phyloP scores from a whole-genome alignment of 306 rosid species.

The Hippophae tibetana region DNA sequence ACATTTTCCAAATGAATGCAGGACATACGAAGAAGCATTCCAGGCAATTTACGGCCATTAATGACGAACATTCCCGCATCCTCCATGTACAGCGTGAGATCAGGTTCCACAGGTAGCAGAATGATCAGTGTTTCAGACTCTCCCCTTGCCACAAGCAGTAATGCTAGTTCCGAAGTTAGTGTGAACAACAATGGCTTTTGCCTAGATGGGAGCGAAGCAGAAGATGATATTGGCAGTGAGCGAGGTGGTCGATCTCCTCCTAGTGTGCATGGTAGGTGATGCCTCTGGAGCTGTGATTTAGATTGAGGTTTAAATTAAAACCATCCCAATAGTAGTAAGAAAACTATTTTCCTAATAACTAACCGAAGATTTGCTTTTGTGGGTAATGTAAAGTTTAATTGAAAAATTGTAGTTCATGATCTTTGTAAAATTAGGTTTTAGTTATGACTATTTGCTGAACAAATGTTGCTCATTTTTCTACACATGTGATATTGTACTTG shows the following conservation, averaged over 20 bases:
- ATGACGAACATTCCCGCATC: slow-evolving; percentile 98
- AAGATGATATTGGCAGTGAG: slow-evolving; percentile 75
- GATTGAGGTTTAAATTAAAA: slow-evolving; percentile 16
- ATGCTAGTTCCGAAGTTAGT: slow-evolving; percentile 88
- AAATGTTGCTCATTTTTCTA: slow-evolving; percentile 24
- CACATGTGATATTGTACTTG: slow-evolving; percentile 10
- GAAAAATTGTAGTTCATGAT: slow-evolving; percentile 34
- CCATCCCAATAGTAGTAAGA: slow-evolving; percentile 20
- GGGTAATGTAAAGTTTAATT: slow-evolving; percentile 43
- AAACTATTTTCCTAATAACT: slow-evolving; percentile 25
- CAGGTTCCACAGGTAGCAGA: slow-evolving; percentile 76
- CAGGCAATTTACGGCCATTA: slow-evolving; percentile 76
- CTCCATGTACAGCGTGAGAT: slow-evolving; percentile 86
- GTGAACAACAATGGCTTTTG: slow-evolving; percentile 85
- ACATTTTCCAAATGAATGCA: slow-evolving; percentile 22
- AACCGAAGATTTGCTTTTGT: slow-evolving; percentile 37
- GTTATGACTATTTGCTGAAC: slow-evolving; percentile 25
- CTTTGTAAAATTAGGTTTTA: slow-evolving; percentile 36
- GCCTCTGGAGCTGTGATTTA: not conserved
- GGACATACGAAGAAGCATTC: slow-evolving; percentile 91
- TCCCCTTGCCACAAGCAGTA: slow-evolving; percentile 91
- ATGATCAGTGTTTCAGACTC: slow-evolving; percentile 75
- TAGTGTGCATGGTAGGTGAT: slow-evolving; percentile 55
- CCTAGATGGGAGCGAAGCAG: slow-evolving; percentile 64
- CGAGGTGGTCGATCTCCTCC: slow-evolving; percentile 69